Conservation (phyloP, 257 asterid species). For the Gynochthodes officinalis region DNA sequence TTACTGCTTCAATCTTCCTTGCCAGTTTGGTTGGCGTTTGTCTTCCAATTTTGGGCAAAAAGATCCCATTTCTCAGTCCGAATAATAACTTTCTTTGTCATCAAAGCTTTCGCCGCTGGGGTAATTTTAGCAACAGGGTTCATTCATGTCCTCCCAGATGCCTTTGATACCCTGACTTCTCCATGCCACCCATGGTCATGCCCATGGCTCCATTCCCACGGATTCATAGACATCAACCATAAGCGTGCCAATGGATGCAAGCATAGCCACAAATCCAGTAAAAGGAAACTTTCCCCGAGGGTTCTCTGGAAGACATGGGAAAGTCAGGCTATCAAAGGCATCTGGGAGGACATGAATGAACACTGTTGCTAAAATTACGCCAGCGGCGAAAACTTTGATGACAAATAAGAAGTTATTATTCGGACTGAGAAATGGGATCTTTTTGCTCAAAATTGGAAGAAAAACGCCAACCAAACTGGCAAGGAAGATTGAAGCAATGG, state of each 20-base stretch:
- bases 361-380: slow-evolving; percentile 31
- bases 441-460: slow-evolving; percentile 16
- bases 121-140: slow-evolving; percentile 32
- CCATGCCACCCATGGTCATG: slow-evolving; percentile 6
- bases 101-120: slow-evolving; percentile 39
- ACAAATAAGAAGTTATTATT: slow-evolving; percentile 26
- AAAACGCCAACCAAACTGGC: slow-evolving; percentile 18
- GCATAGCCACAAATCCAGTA: slow-evolving; percentile 14
- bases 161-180: slow-evolving; percentile 13
- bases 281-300: slow-evolving; percentile 21
- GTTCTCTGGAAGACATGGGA: not conserved
- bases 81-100: slow-evolving; percentile 24
- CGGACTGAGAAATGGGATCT: slow-evolving; percentile 16
- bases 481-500: slow-evolving; percentile 16
- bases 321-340: slow-evolving; percentile 16
- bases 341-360: slow-evolving; percentile 32
- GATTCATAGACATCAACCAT: slow-evolving; percentile 13
- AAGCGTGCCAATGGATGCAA: slow-evolving; percentile 7
- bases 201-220: not conserved
- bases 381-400: slow-evolving; percentile 37
- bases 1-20: slow-evolving; percentile 11
- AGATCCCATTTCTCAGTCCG: slow-evolving; percentile 16
- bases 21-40: slow-evolving; percentile 18
- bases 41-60: slow-evolving; percentile 17
- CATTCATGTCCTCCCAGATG: slow-evolving; percentile 31